phyloP scores from a whole-genome alignment of 441 rosid genomes.

The Pelargonium australe region DNA sequence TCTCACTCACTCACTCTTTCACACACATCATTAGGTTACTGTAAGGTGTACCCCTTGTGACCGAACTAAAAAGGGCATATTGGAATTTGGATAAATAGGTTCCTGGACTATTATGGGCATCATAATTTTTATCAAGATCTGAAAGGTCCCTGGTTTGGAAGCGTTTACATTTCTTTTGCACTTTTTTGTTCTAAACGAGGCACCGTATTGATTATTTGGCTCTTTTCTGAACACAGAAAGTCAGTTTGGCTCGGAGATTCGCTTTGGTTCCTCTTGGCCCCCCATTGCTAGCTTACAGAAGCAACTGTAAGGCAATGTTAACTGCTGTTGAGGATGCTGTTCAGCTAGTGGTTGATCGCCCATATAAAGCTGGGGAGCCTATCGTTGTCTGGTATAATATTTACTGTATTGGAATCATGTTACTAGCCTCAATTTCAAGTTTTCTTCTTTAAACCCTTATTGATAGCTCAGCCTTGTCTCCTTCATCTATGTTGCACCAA shows the following conservation, averaged over 20 bases:
- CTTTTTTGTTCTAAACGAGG: constrained; percentile 12
- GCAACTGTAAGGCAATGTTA: constrained; percentile 91
- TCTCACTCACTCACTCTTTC: not conserved
- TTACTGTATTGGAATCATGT: constrained; percentile 2
- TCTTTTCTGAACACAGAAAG: constrained; percentile 56
- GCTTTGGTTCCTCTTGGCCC: constrained; percentile 99
- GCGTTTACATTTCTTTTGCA: not conserved
- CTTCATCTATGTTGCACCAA: too few species aligned
- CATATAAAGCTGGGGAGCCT: constrained; percentile 79
- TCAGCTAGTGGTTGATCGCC: constrained; percentile 72
- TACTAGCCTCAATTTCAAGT: constrained; percentile 17
- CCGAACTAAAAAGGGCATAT: not conserved
- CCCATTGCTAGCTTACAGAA: constrained; percentile 80
- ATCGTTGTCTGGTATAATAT: constrained; percentile 71
- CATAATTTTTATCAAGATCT: not conserved
- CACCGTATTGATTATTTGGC: constrained; percentile 17
- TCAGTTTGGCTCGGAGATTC: constrained; percentile 88
- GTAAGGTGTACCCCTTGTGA: not conserved
- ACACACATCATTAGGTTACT: not conserved
- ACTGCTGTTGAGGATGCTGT: constrained; percentile 75
- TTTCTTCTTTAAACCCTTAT: constrained; percentile 12
- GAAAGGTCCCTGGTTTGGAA: not conserved
- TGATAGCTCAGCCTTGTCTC: constrained; percentile 19
- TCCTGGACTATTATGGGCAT: not conserved
- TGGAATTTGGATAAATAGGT: not conserved